phyloP scores from a whole-genome alignment of 2,329 filamentous ascomycete species.

The Periconia sp. region DNA sequence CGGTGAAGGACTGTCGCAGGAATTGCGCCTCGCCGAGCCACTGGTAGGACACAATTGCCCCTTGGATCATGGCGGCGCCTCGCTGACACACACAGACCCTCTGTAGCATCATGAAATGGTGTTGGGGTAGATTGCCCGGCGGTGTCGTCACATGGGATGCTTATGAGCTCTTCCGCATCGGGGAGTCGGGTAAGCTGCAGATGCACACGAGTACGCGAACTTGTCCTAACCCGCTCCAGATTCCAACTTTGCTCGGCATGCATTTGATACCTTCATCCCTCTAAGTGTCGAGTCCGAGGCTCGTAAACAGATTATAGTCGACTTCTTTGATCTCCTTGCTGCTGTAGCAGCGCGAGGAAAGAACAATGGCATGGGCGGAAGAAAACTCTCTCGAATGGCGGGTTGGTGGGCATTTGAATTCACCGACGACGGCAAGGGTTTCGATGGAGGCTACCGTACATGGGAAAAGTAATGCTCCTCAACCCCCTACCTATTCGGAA shows the following conservation, averaged over 20 bases:
- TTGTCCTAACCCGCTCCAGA: slow-evolving; percentile 60
- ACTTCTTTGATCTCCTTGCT: slow-evolving; percentile 93
- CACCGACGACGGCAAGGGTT: slow-evolving; percentile 83
- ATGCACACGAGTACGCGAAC: slow-evolving; percentile 9
- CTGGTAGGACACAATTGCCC: slow-evolving; percentile 68
- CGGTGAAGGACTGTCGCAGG: slow-evolving; percentile 77
- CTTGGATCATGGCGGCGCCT: slow-evolving; percentile 8
- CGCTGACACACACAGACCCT: slow-evolving; percentile 68
- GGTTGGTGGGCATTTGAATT: slow-evolving; percentile 99
- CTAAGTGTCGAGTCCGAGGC: slow-evolving; percentile 88
- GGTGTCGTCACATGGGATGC: slow-evolving; percentile 97
- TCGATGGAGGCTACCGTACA: slow-evolving; percentile 89
- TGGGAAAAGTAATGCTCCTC: slow-evolving; percentile 73
- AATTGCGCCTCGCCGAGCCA: slow-evolving; percentile 90
- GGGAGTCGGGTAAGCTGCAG: slow-evolving; percentile 76
- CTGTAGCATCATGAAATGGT: slow-evolving; percentile 96
- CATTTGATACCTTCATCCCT: slow-evolving; percentile 95
- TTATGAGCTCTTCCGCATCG: slow-evolving; percentile 93
- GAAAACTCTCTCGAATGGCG: slow-evolving; percentile 92
- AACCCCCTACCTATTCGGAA: neutral
- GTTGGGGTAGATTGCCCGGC: slow-evolving; percentile 89
- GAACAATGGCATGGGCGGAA: slow-evolving; percentile 87
- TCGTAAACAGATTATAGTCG: slow-evolving; percentile 86
- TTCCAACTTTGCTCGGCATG: slow-evolving; percentile 87
- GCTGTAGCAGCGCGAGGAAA: slow-evolving; percentile 93